Evolutionary conservation across 1,284 basidiomycete genomes (phyloP), one percentile per base, ranked within the genome.

Genomic region (Volvariella surrecta): DNA sequence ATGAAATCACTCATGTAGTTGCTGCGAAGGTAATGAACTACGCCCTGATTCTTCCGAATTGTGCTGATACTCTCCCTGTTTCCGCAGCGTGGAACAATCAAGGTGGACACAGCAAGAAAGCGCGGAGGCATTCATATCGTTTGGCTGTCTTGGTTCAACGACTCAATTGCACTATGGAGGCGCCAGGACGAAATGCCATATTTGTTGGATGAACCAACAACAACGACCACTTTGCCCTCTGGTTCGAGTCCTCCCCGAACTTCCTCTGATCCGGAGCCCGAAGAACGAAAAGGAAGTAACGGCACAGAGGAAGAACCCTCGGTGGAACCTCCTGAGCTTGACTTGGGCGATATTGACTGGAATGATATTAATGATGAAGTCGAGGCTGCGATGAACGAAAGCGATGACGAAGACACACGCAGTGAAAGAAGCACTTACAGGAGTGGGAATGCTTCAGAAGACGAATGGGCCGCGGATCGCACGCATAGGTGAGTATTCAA

Each of bases 1-100:
- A 63, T n/a, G 63, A 73, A 0, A 75, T 89, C 15, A 98, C 95
- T 0, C 95, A 99, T 55, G 82, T 98, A 28, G 89, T 99, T 19
- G 87, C 92, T 11, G 87, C 86, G 2, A 88, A 89, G 69, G 82
- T 87, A 44, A 46, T 67, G 35, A 10, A 19, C n/a, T 10, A 7
- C 32, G 11, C n/a, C 24, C 24, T 28, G 24, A 11, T 28, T 35
- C 43, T 38, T 16, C 32, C 13, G 34, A 46, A 11, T 54, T 28
- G 11, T 28, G 11, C 24, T 28, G 24, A 16, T 34, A 40, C 43
- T 16, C 37, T 43, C 24, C 42, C 45, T 32, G 30, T 18, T 48
- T 32, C 17, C 34, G 15, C 54, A 90, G 85, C 73, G 76, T 49
- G 89, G 90, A 28, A 98, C 95, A 0, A 82, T 85, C 49, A 98